Base-by-base conservation (phyloP, 2,329 filamentous ascomycete genomes). In the Venturia aucupariae region DNA sequence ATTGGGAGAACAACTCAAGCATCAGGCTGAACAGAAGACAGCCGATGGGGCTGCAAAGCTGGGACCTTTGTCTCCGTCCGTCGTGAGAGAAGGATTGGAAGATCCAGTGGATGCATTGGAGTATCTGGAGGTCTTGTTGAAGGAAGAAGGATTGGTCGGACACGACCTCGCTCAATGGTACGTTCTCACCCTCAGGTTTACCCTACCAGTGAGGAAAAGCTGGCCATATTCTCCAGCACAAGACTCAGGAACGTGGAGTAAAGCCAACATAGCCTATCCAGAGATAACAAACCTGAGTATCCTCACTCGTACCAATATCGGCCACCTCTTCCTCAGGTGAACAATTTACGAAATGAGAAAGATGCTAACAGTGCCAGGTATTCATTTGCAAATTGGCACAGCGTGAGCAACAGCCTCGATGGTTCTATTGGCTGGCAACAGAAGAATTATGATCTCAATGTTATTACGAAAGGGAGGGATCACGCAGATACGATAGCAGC, bases 1-100 rank as follows among this genome's bases (percentile, higher is more conserved):
- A 11, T 59, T 68, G 2, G 57, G 66, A 6, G 39, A 66, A 38
- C 59, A 62, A 3, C 63, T 70, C 57, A 46, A 66, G 24, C 54
- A 65, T 2, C 74, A 71, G 13, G 70, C 72, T 61, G 67, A 68
- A 15, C 69, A 69, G 35, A 63, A 39, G 24, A 46, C n/a, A 30
- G 24, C 38, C 41, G 59, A 41, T 24, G 35, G 38, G 17, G 27
- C 24, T 24, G n/a, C 30, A 38, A 51, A 51, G 51, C 15, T 63
- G 13, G 62, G 46, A n/a, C 51, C 48, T 19, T 54, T 55, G 11
- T 55, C 46, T 24, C 19, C 46, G 4, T 39, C 46, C 4, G 24
- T 63, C 8, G 48, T 57, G 4, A 63, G 30, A 24, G 42, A 48
- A 8, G 51, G 62, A 24, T 32, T 54, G 46, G 62, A 63, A 39